Conservation (phyloP, 345 rosid species). For the Erodium maritimum region DNA sequence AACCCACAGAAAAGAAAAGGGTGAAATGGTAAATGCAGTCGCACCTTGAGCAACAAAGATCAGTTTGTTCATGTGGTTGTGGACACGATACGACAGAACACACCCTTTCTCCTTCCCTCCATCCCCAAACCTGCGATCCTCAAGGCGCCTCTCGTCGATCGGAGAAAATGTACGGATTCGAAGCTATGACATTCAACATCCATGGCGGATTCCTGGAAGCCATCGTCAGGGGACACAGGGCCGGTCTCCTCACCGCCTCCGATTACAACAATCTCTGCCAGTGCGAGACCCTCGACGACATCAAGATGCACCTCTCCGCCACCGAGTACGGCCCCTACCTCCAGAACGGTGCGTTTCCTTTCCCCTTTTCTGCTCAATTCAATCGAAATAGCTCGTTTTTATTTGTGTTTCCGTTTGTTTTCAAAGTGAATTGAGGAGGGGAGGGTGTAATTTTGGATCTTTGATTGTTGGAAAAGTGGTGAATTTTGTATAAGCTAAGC, state of each 20-base stretch:
- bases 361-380: not conserved
- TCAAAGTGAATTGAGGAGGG: not conserved
- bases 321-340: conserved; percentile 95
- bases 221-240: conserved; percentile 87
- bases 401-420: no score
- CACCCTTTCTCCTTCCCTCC: no score
- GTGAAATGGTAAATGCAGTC: no score
- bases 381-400: not conserved
- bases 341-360: conserved; percentile 57
- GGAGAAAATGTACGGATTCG: conserved; percentile 99
- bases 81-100: no score
- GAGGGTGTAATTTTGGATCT: no score
- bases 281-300: conserved; percentile 91
- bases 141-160: no score
- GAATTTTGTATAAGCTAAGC: no score
- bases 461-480: not conserved
- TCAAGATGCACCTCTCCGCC: conserved; percentile 99
- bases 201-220: conserved; percentile 96
- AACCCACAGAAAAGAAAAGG: no score
- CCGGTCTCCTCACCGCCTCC: conserved; percentile 85
- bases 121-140: no score
- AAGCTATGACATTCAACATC: conserved; percentile 87
- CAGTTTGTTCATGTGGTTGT: no score
- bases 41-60: no score
- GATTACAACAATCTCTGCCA: conserved; percentile 97